phyloP scores from a whole-genome alignment of 345 rosid genomes.

The Rhodamnia rubescens region DNA sequence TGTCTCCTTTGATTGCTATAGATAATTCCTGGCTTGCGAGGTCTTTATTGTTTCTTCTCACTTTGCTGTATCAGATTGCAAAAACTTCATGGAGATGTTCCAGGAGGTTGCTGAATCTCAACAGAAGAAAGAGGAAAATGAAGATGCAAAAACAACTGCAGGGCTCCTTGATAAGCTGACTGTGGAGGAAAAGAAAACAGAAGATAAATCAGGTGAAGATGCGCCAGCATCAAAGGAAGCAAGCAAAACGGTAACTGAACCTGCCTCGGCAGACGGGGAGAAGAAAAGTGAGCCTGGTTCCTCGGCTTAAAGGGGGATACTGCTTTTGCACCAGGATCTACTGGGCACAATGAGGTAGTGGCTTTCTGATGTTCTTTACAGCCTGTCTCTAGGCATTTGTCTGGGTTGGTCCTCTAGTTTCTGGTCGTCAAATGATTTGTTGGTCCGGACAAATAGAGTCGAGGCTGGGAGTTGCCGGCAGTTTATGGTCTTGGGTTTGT shows the following conservation, averaged over 20 bases:
- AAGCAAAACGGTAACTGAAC: slow-evolving; percentile 18
- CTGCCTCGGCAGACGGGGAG: slow-evolving; percentile 19
- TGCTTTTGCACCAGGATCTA: neutral
- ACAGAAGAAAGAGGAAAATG: slow-evolving; percentile 42
- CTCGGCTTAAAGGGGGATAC: slow-evolving; percentile 26
- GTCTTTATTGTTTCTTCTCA: neutral
- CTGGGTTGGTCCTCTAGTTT: neutral
- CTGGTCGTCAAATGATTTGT: neutral
- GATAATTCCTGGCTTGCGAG: neutral
- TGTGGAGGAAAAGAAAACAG: slow-evolving; percentile 52
- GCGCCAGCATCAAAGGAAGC: slow-evolving; percentile 16
- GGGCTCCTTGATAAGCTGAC: slow-evolving; percentile 59
- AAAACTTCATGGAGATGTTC: slow-evolving; percentile 66
- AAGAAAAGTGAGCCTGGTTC: slow-evolving; percentile 40
- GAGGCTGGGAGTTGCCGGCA: neutral
- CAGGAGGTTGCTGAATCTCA: slow-evolving; percentile 70
- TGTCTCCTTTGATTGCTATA: neutral
- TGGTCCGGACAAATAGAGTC: neutral
- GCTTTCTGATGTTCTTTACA: neutral
- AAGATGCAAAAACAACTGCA: slow-evolving; percentile 63
- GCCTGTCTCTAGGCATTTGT: neutral
- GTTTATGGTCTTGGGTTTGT: neutral
- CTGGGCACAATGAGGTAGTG: neutral
- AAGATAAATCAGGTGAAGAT: slow-evolving; percentile 27
- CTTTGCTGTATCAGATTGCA: slow-evolving; percentile 46